These are phyloP conservation scores for Penicillium palitans DNA, from an alignment of 2,329 filamentous ascomycete species.

Conservation along the genomic window DNA sequence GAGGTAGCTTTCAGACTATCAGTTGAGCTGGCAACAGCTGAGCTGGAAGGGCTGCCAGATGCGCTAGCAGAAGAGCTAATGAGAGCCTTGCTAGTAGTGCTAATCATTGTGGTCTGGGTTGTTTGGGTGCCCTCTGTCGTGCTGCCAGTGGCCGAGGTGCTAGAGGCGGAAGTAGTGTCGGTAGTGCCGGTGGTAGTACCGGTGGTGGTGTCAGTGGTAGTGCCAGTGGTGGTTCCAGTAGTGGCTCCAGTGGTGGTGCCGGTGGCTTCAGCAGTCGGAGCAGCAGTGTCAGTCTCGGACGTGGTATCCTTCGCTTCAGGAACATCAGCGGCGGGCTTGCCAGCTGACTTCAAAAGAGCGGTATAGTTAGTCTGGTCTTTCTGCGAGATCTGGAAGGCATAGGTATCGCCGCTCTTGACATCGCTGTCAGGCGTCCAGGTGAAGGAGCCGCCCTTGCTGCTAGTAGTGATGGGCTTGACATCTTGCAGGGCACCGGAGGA, in stretches of 20 bases:
- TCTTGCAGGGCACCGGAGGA: constrained; percentile 51
- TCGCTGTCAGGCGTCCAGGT: constrained; percentile 52
- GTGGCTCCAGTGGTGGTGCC: not conserved
- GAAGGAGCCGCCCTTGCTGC: constrained; percentile 50
- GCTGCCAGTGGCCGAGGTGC: not conserved
- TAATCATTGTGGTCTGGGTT: constrained; percentile 41
- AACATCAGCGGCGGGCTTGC: constrained; percentile 19
- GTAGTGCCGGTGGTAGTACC: constrained; percentile 1
- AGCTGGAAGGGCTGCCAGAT: constrained; percentile 24
- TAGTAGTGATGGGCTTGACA: constrained; percentile 50
- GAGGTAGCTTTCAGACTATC: constrained; percentile 14
- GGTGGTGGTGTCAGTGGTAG: not conserved
- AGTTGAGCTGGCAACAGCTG: constrained; percentile 18
- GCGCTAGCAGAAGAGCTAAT: constrained; percentile 26
- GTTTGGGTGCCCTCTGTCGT: constrained; percentile 2
- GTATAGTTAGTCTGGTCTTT: constrained; percentile 57
- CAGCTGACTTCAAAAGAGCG: constrained; percentile 50
- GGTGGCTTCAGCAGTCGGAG: not conserved
- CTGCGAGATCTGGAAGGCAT: constrained; percentile 61
- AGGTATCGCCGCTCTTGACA: constrained; percentile 51
- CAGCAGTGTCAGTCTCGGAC: not conserved
- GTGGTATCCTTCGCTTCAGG: constrained; percentile 9
- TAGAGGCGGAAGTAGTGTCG: constrained; percentile 7
- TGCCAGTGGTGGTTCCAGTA: not conserved
- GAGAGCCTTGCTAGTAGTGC: constrained; percentile 61